Percentiles rank a stretch among this genome's conserved stretches.
Evolutionary conservation across 176 grass and related monocot genomes (phyloP).

Genomic region (Musa itinerans): DNA sequence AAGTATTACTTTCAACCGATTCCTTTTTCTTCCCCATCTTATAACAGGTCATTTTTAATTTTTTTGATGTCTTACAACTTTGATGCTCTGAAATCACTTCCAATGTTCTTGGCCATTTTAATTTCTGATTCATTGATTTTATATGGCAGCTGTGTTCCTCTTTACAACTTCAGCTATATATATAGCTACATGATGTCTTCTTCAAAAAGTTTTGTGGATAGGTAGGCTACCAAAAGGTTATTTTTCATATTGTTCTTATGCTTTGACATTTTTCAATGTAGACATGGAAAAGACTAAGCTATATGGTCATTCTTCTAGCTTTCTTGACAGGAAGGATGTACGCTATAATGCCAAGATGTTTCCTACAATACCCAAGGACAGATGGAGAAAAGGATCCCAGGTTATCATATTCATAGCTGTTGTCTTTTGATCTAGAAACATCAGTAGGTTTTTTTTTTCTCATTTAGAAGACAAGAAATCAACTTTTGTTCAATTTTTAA

Average conservation of each 20-base stretch:
- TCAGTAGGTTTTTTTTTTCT: background rate
- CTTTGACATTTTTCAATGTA: background rate
- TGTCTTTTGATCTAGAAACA: background rate
- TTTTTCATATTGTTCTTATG: background rate
- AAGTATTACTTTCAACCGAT: no score
- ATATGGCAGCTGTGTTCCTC: constrained; percentile 79
- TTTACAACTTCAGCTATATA: constrained; percentile 95
- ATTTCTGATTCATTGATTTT: constrained; percentile 20
- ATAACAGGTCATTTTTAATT: no score
- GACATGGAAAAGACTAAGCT: background rate
- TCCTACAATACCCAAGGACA: constrained; percentile 59
- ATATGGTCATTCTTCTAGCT: constrained; percentile 32
- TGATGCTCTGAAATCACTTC: no score
- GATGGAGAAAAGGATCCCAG: constrained; percentile 99
- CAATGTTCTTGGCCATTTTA: background rate
- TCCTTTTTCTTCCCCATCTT: no score
- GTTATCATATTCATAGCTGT: constrained; percentile 26
- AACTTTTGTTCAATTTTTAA: constrained; percentile 10
- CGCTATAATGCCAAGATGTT: constrained; percentile 81
- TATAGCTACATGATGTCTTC: constrained; percentile 90
- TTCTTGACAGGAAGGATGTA: constrained; percentile 65
- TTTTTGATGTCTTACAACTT: no score
- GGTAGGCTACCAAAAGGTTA: constrained; percentile 28
- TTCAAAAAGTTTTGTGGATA: constrained; percentile 85
- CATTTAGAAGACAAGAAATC: background rate